These are phyloP conservation scores for Lathyrus sativus DNA, from an alignment of 306 rosid species.

Conservation along the genomic window DNA sequence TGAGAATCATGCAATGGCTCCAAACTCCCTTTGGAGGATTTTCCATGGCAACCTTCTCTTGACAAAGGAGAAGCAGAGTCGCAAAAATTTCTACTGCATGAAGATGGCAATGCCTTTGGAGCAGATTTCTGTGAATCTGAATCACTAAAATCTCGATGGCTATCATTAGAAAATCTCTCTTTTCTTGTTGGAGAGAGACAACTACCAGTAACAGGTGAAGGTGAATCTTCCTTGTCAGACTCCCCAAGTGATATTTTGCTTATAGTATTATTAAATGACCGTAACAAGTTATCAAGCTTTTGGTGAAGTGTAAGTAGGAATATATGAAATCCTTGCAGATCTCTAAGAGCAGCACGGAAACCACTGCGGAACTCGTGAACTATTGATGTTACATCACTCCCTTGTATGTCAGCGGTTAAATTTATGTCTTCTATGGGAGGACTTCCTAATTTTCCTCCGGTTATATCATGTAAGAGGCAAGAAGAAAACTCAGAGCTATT, in stretches of 20 bases:
- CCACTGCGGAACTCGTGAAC: conserved; percentile 78
- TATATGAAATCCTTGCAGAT: conserved; percentile 84
- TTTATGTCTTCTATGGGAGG: conserved; percentile 48
- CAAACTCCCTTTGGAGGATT: conserved; percentile 57
- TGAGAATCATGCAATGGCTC: conserved; percentile 71
- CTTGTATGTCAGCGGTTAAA: conserved; percentile 41
- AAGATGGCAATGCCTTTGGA: conserved; percentile 60
- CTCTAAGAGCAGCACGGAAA: conserved; percentile 87
- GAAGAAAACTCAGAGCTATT: conserved; percentile 81
- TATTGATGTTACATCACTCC: conserved; percentile 46
- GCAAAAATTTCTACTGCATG: conserved; percentile 55
- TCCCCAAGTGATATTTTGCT: conserved; percentile 65
- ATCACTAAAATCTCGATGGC: conserved; percentile 63
- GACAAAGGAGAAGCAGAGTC: conserved; percentile 67
- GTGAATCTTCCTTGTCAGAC: conserved; percentile 77
- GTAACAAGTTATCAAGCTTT: conserved; percentile 73
- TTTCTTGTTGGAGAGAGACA: conserved; percentile 58
- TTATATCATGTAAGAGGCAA: conserved; percentile 71
- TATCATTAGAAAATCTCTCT: conserved; percentile 58
- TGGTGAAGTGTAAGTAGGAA: conserved; percentile 82
- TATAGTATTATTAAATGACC: conserved; percentile 60
- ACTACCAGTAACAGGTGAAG: conserved; percentile 47
- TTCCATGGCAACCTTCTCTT: conserved; percentile 81
- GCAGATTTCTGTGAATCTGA: conserved; percentile 65
- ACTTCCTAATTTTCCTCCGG: conserved; percentile 80